Evolutionary conservation across 2,329 filamentous ascomycete genomes (phyloP).

Genomic region (Byssochlamys sp.): DNA sequence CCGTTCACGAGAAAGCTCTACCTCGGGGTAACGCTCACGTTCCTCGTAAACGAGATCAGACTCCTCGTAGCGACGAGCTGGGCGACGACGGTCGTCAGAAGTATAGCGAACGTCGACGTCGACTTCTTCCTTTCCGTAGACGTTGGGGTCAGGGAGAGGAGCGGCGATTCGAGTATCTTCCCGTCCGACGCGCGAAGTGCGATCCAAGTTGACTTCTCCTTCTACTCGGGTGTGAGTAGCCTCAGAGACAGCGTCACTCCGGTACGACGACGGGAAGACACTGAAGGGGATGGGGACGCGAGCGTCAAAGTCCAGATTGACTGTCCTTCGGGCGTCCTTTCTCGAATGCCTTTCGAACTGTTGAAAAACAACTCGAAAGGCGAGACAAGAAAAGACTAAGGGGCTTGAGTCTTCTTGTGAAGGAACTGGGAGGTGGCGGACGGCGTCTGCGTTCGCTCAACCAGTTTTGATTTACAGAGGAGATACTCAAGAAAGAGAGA

Average conservation of each 20-base stretch:
- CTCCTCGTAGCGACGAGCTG: slow-evolving; percentile 40
- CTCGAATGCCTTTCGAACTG: slow-evolving; percentile 52
- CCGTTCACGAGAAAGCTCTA: slow-evolving; percentile 44
- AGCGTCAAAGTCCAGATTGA: slow-evolving; percentile 99
- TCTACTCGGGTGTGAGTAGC: slow-evolving; percentile 72
- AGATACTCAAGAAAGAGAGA: slow-evolving; percentile 13
- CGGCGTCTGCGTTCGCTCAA: not conserved
- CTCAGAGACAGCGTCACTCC: slow-evolving; percentile 59
- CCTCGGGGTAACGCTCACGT: slow-evolving; percentile 35
- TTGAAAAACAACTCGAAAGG: slow-evolving; percentile 38
- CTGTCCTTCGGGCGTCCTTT: slow-evolving; percentile 67
- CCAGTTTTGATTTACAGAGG: slow-evolving; percentile 6
- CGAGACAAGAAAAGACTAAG: slow-evolving; percentile 41
- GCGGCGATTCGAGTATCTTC: slow-evolving; percentile 70
- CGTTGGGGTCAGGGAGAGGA: slow-evolving; percentile 55
- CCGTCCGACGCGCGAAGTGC: slow-evolving; percentile 81
- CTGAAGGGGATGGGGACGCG: slow-evolving; percentile 98
- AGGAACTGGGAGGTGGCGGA: slow-evolving; percentile 3
- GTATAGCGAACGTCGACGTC: slow-evolving; percentile 60
- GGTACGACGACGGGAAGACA: slow-evolving; percentile 98
- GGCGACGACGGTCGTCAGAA: slow-evolving; percentile 58
- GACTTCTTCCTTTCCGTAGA: slow-evolving; percentile 76
- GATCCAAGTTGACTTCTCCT: slow-evolving; percentile 71
- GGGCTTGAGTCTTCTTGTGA: slow-evolving; percentile 28
- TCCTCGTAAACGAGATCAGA: slow-evolving; percentile 29